Evolutionary conservation across 345 rosid genomes (phyloP).

Genomic region (Microthlaspi erraticum): DNA sequence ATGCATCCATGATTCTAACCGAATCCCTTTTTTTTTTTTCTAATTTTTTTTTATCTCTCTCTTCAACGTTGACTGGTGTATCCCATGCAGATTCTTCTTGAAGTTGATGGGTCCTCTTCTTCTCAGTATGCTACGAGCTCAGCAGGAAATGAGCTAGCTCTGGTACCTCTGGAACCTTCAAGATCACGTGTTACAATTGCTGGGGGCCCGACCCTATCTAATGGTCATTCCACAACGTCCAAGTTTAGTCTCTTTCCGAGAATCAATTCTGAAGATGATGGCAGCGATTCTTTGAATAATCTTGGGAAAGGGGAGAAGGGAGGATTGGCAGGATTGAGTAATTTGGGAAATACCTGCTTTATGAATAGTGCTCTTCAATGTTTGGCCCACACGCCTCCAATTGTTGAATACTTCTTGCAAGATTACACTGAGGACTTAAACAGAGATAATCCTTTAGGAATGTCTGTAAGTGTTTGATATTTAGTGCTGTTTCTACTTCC

Average conservation of each 20-base stretch:
- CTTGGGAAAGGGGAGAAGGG: constrained; percentile 67
- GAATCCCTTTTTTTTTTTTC: background rate
- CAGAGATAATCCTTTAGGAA: constrained; percentile 86
- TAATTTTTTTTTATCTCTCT: background rate
- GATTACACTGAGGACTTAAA: constrained; percentile 87
- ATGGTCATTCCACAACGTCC: constrained; percentile 70
- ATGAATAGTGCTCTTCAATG: constrained; percentile 98
- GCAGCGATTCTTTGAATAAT: constrained; percentile 45
- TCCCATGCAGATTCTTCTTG: constrained; percentile 77
- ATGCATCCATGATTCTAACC: constrained; percentile 4
- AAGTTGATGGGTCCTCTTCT: constrained; percentile 57
- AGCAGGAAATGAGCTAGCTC: constrained; percentile 77
- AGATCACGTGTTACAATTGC: constrained; percentile 76
- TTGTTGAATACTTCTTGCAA: constrained; percentile 83
- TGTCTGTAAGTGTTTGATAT: constrained; percentile 67
- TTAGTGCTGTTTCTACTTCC: constrained; percentile 14
- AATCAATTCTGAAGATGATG: constrained; percentile 53
- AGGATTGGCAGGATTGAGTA: constrained; percentile 94
- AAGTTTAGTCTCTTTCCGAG: constrained; percentile 45
- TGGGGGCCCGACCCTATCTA: constrained; percentile 80
- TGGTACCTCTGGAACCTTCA: constrained; percentile 82
- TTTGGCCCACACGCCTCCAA: constrained; percentile 88
- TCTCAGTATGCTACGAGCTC: constrained; percentile 67
- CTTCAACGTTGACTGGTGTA: constrained; percentile 24
- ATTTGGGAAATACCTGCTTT: constrained; percentile 97